Evolutionary conservation across 2,329 filamentous ascomycete genomes (phyloP), one percentile per base, ranked within the genome.

Genomic region (Atkinsonella hypoxylon): DNA sequence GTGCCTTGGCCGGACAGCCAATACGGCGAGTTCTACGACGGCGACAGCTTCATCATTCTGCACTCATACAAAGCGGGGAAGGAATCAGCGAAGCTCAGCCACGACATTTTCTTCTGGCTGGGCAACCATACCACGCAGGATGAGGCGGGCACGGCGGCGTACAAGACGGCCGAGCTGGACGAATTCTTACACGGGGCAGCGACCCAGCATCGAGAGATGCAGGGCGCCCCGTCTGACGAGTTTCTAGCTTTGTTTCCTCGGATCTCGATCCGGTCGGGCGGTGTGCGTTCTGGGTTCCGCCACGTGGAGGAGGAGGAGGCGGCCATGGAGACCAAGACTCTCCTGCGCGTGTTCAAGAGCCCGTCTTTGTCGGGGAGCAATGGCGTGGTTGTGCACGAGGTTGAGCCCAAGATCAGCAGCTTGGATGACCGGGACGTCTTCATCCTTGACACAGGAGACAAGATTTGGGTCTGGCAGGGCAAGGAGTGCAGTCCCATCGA

Each of bases 401-500:
- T 85, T 1, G 73, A 78, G 54, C 79, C 81, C 3, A 73, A 68
- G 0, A 82, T 78, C 75, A 58, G 68, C 57, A 83, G 78, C 58
- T 70, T 85, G 32, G 81, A 85, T 56, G 81, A 84, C 52, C 68
- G 69, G 48, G 82, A 86, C 58, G 82, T 85, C 2, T 85, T 85
- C 56, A 69, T 85, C 13, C 64, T 85, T 42, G 82, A 85, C 56
- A 72, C 71, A 48, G 75, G 75, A 22, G 69, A 77, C 47, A 83
- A 84, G 67, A 81, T 85, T 56, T 84, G 78, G 73, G 78, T 84
- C 4, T 86, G 82, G 82, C 82, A 85, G 66, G 82, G 82, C 47
- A 73, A 72, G 58, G 72, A 71, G 41, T 82, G 79, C 60, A 81
- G 76, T 45, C 82, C 81, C 0, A 83, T 84, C 78, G 82, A 86